Evolutionary conservation across 257 asterid genomes (phyloP).

Genomic region (Primulina tabacum): DNA sequence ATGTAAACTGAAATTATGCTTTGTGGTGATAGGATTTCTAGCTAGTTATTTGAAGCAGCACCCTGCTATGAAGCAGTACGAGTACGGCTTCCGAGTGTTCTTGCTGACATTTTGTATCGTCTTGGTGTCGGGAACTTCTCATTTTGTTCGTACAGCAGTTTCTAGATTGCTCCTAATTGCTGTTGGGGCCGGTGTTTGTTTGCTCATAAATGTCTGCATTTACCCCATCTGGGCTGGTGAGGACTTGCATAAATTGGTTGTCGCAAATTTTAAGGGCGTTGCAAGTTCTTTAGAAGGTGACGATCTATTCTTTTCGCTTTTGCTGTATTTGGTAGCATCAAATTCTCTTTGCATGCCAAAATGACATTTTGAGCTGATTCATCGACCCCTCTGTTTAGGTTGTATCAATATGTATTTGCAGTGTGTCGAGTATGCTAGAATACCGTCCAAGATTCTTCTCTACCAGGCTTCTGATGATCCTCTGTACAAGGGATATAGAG

Average conservation of each 20-base stretch:
- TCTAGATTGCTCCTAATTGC: constrained; percentile 69
- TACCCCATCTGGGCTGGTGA: constrained; percentile 97
- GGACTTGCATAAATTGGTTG: constrained; percentile 84
- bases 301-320: background rate
- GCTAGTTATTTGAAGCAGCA: constrained; percentile 72
- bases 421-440: constrained; percentile 60
- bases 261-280: constrained; percentile 72
- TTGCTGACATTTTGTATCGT: constrained; percentile 79
- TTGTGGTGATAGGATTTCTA: constrained; percentile 45
- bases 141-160: constrained; percentile 62
- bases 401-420: constrained; percentile 73
- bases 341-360: constrained; percentile 7
- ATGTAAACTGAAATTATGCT: background rate
- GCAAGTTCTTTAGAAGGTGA: constrained; percentile 81
- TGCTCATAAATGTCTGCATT: constrained; percentile 59
- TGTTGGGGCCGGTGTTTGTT: constrained; percentile 74
- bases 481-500: constrained; percentile 78
- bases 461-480: constrained; percentile 94
- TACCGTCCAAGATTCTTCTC: constrained; percentile 79
- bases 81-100: constrained; percentile 90
- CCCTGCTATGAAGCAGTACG: constrained; percentile 88
- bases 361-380: constrained; percentile 20
- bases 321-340: background rate
- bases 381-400: constrained; percentile 35
- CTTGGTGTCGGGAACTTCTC: constrained; percentile 64